Base-by-base conservation (phyloP, 805 yeast species). In the Schwanniomyces yamadae region DNA sequence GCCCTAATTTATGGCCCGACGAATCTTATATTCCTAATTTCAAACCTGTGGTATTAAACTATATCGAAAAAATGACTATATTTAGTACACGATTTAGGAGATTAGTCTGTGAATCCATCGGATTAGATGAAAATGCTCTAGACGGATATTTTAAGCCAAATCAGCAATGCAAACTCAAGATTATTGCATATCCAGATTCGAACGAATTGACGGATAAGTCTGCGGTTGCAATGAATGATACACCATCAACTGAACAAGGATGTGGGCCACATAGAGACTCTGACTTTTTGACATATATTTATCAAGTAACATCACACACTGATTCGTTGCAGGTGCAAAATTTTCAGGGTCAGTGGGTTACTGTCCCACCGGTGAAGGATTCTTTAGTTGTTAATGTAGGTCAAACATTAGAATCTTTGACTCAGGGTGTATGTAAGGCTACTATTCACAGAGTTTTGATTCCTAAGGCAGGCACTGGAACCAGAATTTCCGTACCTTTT, bases 241-340 rank as follows among this genome's bases (percentile, higher is more conserved):
- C 55, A 14, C 56, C 59, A 10, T 44, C 54, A 6, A 48, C 60
- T 4, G 50, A 43, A 16, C 81, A 75, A 46, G 84, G 83, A 0
- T 75, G 71, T 12, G 84, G 85, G 1, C 81, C 84, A 3, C 88
- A 82, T 49, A 69, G 84, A 39, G 89, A 82, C 48, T 75, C 80
- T 3, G 84, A 78, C 36, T 64, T 80, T 48, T 49, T 80, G 19
- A 80, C 85, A 0, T 77, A 68, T 50, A 77, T 81, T 9, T 74
- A 69, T 45, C 84, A 80, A 48, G 84, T 78, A 8, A 61, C 75
- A 1, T 60, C 55, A 11, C 76, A 71, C 37, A 22, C 37, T 7
- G 66, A 75, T 24, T 77, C 82, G 1, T 59, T 78, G 23, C 80
- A 78, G 45, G 82, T 77, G 7, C 73, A 75, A 40, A 73, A 73